Evolutionary conservation across 1,284 basidiomycete genomes (phyloP).

Genomic region (Xerocomus cyaneibrunnescens): DNA sequence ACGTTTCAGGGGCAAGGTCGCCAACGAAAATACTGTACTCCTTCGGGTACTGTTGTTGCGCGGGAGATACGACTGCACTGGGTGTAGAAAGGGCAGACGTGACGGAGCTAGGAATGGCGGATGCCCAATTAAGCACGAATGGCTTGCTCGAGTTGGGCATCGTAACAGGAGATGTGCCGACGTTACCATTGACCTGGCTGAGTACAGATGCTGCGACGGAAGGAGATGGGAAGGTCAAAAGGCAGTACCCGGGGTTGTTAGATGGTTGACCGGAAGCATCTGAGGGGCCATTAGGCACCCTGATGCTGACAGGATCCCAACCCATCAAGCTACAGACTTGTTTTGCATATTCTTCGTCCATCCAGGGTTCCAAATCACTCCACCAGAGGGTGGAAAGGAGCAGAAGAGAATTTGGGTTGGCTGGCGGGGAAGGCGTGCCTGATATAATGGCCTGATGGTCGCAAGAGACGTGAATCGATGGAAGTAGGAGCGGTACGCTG

Average conservation of each 20-base stretch:
- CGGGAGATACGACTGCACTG: conserved; percentile 35
- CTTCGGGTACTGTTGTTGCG: conserved; percentile 63
- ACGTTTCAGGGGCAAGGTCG: conserved; percentile 85
- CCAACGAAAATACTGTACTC: conserved; percentile 93
- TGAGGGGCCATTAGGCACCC: conserved; percentile 63
- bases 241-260: conserved; percentile 83
- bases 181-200: conserved; percentile 57
- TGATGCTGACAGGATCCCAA: conserved; percentile 72
- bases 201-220: conserved; percentile 71
- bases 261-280: conserved; percentile 63
- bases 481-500: conserved; percentile 35
- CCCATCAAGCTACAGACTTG: conserved; percentile 78
- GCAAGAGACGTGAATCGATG: conserved; percentile 26
- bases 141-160: conserved; percentile 81
- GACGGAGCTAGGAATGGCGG: conserved; percentile 51
- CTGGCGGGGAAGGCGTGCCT: conserved; percentile 26
- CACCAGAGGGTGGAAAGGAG: conserved; percentile 68
- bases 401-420: conserved; percentile 30
- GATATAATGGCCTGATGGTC: conserved; percentile 25
- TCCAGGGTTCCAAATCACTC: conserved; percentile 85
- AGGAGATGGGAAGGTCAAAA: conserved; percentile 78
- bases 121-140: conserved; percentile 81
- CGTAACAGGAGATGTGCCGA: conserved; percentile 47
- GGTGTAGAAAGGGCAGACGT: conserved; percentile 40
- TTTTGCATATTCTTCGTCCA: conserved; percentile 88